A percentile compares a stretch with the other conserved stretches of the same genome.
These are phyloP conservation scores for Penicillium digitatum DNA, from an alignment of 2,329 filamentous ascomycete genomes.

Conservation along the genomic window DNA sequence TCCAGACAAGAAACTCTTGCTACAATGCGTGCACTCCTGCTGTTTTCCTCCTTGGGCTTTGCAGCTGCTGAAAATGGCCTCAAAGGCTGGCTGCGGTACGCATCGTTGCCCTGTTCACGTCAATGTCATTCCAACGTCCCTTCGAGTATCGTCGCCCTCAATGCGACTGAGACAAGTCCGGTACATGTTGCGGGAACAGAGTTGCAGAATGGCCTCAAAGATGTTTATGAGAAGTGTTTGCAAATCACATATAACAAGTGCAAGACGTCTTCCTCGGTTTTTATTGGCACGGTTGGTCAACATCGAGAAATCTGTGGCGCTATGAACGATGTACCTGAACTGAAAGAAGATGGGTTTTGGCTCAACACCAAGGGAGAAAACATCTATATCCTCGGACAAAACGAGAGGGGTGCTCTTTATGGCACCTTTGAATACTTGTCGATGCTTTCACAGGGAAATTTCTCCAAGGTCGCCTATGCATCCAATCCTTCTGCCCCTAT, in stretches of 20 bases:
- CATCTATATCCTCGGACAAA: slow-evolving; percentile 44
- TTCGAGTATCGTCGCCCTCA: slow-evolving; percentile 51
- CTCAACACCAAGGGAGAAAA: slow-evolving; percentile 47
- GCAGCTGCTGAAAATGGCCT: slow-evolving; percentile 57
- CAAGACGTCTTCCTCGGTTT: slow-evolving; percentile 18
- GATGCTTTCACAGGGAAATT: slow-evolving; percentile 58
- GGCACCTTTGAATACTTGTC: slow-evolving; percentile 67
- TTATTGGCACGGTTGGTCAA: slow-evolving; percentile 33
- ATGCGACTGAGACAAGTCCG: slow-evolving; percentile 52
- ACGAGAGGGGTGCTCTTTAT: slow-evolving; percentile 64
- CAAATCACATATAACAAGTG: slow-evolving; percentile 29
- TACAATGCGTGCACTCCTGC: slow-evolving; percentile 9
- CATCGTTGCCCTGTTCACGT: slow-evolving; percentile 45
- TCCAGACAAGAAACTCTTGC: not conserved
- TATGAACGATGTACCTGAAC: slow-evolving; percentile 19
- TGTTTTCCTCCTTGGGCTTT: slow-evolving; percentile 9
- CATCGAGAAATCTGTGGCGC: slow-evolving; percentile 26
- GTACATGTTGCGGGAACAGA: slow-evolving; percentile 59
- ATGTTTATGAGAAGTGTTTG: slow-evolving; percentile 54
- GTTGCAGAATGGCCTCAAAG: slow-evolving; percentile 54
- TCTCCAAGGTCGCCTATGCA: slow-evolving; percentile 47
- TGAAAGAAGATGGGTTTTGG: slow-evolving; percentile 54
- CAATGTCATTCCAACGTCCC: slow-evolving; percentile 45
- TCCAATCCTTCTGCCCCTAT: slow-evolving; percentile 59
- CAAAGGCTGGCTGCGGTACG: slow-evolving; percentile 63